Evolutionary conservation across 495 filamentous ascomycete species (phyloP).

Genomic region (Talaromyces nanjingensis): DNA sequence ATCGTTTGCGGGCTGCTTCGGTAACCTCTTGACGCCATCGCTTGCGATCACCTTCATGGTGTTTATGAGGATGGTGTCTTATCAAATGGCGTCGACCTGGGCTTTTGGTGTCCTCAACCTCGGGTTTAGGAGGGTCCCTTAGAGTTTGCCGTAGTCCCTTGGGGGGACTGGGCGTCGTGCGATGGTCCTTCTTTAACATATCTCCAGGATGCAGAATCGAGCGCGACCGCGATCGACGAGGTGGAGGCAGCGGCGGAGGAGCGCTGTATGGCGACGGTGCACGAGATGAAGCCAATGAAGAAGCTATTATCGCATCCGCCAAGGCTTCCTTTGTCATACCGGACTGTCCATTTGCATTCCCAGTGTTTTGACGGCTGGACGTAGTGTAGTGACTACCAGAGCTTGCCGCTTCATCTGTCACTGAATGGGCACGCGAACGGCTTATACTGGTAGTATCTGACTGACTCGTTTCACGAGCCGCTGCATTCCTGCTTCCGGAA

Average conservation of each 20-base stretch:
- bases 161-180: conserved; percentile 45
- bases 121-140: conserved; percentile 51
- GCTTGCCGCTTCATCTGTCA: neutral
- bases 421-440: neutral
- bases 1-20: conserved; percentile 74
- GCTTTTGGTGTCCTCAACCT: conserved; percentile 51
- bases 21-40: conserved; percentile 78
- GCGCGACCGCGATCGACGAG: conserved; percentile 40
- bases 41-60: conserved; percentile 79
- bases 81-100: conserved; percentile 35
- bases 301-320: conserved; percentile 77
- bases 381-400: neutral
- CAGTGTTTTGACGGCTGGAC: neutral
- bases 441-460: neutral
- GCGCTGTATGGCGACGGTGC: conserved; percentile 44
- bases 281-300: conserved; percentile 70
- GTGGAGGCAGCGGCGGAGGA: conserved; percentile 36
- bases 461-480: neutral
- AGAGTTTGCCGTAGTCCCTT: conserved; percentile 67
- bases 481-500: neutral
- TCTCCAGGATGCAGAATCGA: conserved; percentile 33
- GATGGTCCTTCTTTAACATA: conserved; percentile 29
- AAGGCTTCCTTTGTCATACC: conserved; percentile 43
- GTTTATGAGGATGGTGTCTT: conserved; percentile 71
- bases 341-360: conserved; percentile 13